Base-by-base conservation (phyloP, 2,329 filamentous ascomycete species). In the Diaporthe velutina region DNA sequence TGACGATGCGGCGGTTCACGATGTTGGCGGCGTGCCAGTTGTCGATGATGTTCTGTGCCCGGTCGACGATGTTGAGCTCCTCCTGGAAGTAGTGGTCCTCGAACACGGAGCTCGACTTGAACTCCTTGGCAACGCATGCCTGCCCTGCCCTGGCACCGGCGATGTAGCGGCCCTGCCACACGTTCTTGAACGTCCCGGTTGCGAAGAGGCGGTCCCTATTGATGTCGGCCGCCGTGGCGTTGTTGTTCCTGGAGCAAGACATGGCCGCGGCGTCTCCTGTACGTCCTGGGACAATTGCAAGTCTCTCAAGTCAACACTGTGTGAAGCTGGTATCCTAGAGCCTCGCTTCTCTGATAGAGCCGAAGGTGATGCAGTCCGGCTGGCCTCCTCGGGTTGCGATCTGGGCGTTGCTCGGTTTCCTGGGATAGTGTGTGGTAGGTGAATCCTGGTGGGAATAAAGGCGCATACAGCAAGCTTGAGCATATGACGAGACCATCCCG, bases 1-100 rank as follows among this genome's bases (percentile, higher is more conserved):
- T 76, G 42, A 81, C 80, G 78, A 86, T 77, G 10, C 52, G 2
- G 50, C 82, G 82, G 70, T 79, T 72, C 52, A 83, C 73, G 6
- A 84, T 74, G 13, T 77, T 74, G 10, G 71, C 60, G 38, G 52
- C 52, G 50, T 73, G 71, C 71, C 71, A 73, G 50, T 15, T 48
- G 61, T 73, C 60, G 38, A 73, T 58, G 71, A 73, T 73, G 71
- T 13, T 40, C 52, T 73, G 71, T 12, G 71, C 54, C 13, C 71
- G 71, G 38, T 57, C 48, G 35, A 73, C 10, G 28, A 73, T 68
- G 50, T 73, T 73, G 4, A 73, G 61, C 71, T 73, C 71, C 61
- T 73, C 71, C 33, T 55, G 28, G 50, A 73, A 73, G 60, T 73
- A 73, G 50, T 73, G 71, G 71, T 73, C 71, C 50, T 58, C 71